Conservation (phyloP, 768 basidiomycete genomes). For the Sarcomyxa edulis region DNA sequence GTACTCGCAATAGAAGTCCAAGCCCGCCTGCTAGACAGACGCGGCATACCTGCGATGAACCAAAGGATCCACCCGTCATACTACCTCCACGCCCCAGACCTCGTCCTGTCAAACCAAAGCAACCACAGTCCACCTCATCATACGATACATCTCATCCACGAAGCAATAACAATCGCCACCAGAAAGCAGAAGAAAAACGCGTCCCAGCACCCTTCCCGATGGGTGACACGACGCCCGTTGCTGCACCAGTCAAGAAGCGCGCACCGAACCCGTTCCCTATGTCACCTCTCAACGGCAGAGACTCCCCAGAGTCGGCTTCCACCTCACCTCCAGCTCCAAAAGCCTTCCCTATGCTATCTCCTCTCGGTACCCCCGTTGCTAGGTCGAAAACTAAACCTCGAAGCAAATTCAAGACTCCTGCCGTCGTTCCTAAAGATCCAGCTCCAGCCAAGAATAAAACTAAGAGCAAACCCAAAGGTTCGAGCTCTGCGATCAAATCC, state of each 20-base stretch:
- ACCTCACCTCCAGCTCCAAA: conserved; percentile 5
- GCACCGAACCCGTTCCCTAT: conserved; percentile 1
- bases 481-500: background rate
- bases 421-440: background rate
- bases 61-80: too few species aligned
- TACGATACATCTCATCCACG: background rate
- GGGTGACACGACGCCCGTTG: background rate
- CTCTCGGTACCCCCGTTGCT: conserved; percentile 3
- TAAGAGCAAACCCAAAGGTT: background rate
- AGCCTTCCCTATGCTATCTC: conserved; percentile 15
- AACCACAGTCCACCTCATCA: background rate
- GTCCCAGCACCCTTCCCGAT: conserved; percentile 1
- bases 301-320: conserved; percentile 4
- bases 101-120: conserved; percentile 6
- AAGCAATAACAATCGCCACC: background rate
- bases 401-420: background rate
- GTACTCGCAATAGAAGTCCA: too few species aligned
- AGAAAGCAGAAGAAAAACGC: background rate
- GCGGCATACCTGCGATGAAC: too few species aligned
- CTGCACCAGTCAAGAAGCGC: background rate
- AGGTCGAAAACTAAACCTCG: background rate
- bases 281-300: conserved; percentile 5
- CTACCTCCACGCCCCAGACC: too few species aligned
- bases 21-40: too few species aligned
- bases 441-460: too few species aligned